A percentile compares a stretch with the other conserved stretches of the same genome.
These are phyloP conservation scores for Fusarium foetens DNA, from an alignment of 2,329 filamentous ascomycete species.

Conservation along the genomic window DNA sequence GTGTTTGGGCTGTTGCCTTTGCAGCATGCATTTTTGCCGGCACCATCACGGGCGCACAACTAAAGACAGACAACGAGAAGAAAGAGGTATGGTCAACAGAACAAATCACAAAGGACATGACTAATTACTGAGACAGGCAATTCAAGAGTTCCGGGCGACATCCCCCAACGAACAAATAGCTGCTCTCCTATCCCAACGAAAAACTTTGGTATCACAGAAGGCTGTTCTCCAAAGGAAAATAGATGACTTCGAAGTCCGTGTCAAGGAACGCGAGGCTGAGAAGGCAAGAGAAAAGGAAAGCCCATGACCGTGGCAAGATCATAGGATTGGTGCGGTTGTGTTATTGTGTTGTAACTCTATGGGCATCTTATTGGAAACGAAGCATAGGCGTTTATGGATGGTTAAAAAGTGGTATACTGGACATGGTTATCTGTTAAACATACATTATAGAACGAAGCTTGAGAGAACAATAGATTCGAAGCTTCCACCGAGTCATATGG, in stretches of 20 bases:
- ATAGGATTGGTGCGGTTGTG: slow-evolving; percentile 3
- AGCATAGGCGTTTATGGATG: slow-evolving; percentile 25
- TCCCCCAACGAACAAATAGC: slow-evolving; percentile 57
- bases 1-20: slow-evolving; percentile 56
- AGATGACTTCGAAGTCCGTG: slow-evolving; percentile 52
- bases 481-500: neutral
- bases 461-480: neutral
- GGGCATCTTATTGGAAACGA: slow-evolving; percentile 4
- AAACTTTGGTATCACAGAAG: slow-evolving; percentile 52
- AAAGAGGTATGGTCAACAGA: slow-evolving; percentile 49
- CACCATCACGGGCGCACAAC: slow-evolving; percentile 59
- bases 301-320: neutral
- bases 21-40: slow-evolving; percentile 60
- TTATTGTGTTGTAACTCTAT: slow-evolving; percentile 25
- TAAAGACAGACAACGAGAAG: slow-evolving; percentile 61
- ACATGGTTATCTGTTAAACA: neutral
- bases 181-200: slow-evolving; percentile 56
- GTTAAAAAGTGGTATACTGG: neutral
- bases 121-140: slow-evolving; percentile 40
- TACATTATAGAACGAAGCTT: neutral
- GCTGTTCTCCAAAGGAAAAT: slow-evolving; percentile 56
- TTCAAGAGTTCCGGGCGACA: slow-evolving; percentile 52
- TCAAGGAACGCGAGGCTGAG: slow-evolving; percentile 51
- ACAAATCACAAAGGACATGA: neutral
- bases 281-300: slow-evolving; percentile 35